Evolutionary conservation across 2,329 filamentous ascomycete genomes (phyloP).

Genomic region (Nemania sp.): DNA sequence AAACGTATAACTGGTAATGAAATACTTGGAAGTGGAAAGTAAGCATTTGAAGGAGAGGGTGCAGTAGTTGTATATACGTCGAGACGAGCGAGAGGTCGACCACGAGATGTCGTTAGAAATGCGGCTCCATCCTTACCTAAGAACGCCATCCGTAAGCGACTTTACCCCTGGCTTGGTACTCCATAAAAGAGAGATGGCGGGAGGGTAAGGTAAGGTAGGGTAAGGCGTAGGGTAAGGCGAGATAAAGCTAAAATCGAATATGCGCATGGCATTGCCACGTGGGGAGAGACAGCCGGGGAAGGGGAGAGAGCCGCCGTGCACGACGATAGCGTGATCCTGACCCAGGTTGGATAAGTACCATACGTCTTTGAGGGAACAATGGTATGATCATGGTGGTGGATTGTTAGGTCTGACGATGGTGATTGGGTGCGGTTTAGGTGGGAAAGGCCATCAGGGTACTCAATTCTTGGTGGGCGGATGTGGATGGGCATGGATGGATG

Average conservation of each 20-base stretch:
- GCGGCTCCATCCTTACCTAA: slow-evolving; percentile 27
- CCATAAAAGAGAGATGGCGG: slow-evolving; percentile 23
- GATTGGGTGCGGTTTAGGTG: slow-evolving; percentile 11
- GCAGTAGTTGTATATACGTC: too few relatives aligned
- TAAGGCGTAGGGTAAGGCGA: slow-evolving; percentile 9
- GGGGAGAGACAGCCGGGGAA: not conserved
- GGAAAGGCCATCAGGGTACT: slow-evolving; percentile 24
- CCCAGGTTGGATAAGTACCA: slow-evolving; percentile 9
- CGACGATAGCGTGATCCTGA: slow-evolving; percentile 13
- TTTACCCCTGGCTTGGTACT: not conserved
- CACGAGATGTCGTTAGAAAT: slow-evolving; percentile 22
- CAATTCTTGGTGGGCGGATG: too few relatives aligned
- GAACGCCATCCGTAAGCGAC: not conserved
- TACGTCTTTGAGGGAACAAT: too few relatives aligned
- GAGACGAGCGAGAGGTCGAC: not conserved
- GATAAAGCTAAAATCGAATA: not conserved
- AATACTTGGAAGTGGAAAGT: too few relatives aligned
- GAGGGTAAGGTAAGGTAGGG: slow-evolving; percentile 19
- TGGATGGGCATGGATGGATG: not conserved
- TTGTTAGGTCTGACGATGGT: slow-evolving; percentile 1
- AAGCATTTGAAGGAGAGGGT: too few relatives aligned
- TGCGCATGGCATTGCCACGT: slow-evolving; percentile 11
- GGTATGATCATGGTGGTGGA: not conserved
- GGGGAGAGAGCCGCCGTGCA: not conserved
- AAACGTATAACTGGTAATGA: too few relatives aligned